These are phyloP conservation scores for Didymella glomerata DNA, from an alignment of 2,329 filamentous ascomycete genomes.

Conservation along the genomic window DNA sequence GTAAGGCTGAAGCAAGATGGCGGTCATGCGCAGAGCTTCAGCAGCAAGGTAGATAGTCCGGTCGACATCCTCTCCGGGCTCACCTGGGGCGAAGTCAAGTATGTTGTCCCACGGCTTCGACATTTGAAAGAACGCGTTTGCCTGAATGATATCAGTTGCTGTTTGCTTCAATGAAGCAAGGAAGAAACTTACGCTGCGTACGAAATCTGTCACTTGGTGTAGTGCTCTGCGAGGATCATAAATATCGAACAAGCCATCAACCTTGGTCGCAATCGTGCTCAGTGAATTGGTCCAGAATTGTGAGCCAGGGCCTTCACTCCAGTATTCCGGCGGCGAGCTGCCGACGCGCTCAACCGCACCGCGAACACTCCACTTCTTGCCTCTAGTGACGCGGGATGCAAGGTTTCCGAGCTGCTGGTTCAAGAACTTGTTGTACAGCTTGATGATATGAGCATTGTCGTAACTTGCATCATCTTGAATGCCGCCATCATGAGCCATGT, in stretches of 20 bases:
- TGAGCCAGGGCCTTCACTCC: slow-evolving; percentile 40
- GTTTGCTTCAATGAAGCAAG: not conserved
- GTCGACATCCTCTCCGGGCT: slow-evolving; percentile 45
- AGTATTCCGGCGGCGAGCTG: slow-evolving; percentile 38
- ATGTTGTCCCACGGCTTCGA: slow-evolving; percentile 73
- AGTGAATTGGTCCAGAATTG: slow-evolving; percentile 53
- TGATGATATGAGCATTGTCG: slow-evolving; percentile 77
- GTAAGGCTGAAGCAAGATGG: slow-evolving; percentile 88
- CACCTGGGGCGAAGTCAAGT: slow-evolving; percentile 45
- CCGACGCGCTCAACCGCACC: slow-evolving; percentile 61
- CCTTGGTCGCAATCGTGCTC: slow-evolving; percentile 27
- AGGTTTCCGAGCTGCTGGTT: slow-evolving; percentile 84
- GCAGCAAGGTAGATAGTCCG: slow-evolving; percentile 72
- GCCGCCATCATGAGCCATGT: slow-evolving; percentile 81
- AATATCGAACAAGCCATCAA: slow-evolving; percentile 36
- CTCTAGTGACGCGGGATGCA: slow-evolving; percentile 72
- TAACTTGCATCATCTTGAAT: slow-evolving; percentile 84
- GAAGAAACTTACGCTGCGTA: slow-evolving; percentile 37
- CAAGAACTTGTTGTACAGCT: slow-evolving; percentile 80
- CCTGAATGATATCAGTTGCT: slow-evolving; percentile 52
- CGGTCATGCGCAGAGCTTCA: slow-evolving; percentile 80
- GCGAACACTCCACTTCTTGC: slow-evolving; percentile 73
- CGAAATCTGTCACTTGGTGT: slow-evolving; percentile 38
- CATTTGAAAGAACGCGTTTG: slow-evolving; percentile 72
- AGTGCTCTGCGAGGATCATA: slow-evolving; percentile 43